Evolutionary conservation across 208 protist genomes (phyloP).

Genomic region (Zelonia costaricensis): DNA sequence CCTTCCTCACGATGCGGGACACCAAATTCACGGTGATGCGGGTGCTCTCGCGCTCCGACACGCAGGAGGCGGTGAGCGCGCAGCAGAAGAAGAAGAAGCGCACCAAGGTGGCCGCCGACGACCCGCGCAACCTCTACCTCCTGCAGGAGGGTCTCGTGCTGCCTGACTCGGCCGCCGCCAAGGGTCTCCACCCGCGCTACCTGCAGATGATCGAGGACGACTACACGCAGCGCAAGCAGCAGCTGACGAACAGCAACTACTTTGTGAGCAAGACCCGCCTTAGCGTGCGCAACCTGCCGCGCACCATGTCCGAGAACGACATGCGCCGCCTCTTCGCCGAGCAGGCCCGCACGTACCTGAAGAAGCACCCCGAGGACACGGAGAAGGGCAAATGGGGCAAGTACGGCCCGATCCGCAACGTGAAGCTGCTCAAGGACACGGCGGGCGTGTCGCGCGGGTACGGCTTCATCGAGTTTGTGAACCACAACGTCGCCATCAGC

Average conservation of each 20-base stretch:
- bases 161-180: slow-evolving; percentile 71
- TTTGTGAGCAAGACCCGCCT: slow-evolving; percentile 92
- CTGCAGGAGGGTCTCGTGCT: slow-evolving; percentile 88
- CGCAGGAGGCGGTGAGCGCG: slow-evolving; percentile 72
- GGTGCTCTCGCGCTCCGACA: slow-evolving; percentile 79
- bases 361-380: slow-evolving; percentile 65
- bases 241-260: slow-evolving; percentile 90
- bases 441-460: slow-evolving; percentile 85
- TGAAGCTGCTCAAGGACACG: slow-evolving; percentile 86
- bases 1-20: slow-evolving; percentile 84
- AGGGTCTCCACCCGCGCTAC: slow-evolving; percentile 76
- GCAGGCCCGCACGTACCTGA: slow-evolving; percentile 71
- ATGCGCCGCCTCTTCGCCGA: slow-evolving; percentile 80
- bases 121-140: slow-evolving; percentile 88
- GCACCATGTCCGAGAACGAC: slow-evolving; percentile 87
- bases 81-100: slow-evolving; percentile 90
- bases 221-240: slow-evolving; percentile 80
- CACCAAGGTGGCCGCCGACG: slow-evolving; percentile 88
- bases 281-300: slow-evolving; percentile 90
- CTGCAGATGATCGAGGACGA: slow-evolving; percentile 88
- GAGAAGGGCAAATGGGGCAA: slow-evolving; percentile 87
- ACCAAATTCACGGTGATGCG: slow-evolving; percentile 84
- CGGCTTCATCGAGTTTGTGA: slow-evolving; percentile 93
- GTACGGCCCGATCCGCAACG: slow-evolving; percentile 88
- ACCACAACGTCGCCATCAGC: slow-evolving; percentile 90